A percentile compares a stretch with the other conserved stretches of the same genome.
phyloP scores from a whole-genome alignment of 2,329 filamentous ascomycete species.

The Teratosphaeria pseudoeucalypti region DNA sequence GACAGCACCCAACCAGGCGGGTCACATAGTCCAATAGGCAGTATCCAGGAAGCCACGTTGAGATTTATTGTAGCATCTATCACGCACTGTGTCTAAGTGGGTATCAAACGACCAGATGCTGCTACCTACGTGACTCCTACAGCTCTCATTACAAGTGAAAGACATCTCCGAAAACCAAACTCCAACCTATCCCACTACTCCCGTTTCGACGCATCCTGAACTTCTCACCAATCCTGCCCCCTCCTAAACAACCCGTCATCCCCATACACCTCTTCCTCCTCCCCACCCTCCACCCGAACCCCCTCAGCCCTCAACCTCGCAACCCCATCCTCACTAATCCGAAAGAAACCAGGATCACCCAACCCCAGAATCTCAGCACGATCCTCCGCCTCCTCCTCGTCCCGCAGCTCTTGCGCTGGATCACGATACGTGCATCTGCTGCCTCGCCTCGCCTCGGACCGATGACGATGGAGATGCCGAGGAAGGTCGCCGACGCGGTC shows the following conservation, averaged over 20 bases:
- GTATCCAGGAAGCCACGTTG: too few species aligned
- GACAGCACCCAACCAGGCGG: too few species aligned
- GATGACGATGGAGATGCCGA: neutral
- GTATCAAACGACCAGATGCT: too few species aligned
- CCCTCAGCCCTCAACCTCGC: neutral
- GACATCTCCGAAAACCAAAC: too few species aligned
- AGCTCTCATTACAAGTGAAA: too few species aligned
- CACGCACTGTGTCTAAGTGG: too few species aligned
- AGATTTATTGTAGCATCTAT: too few species aligned
- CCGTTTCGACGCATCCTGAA: too few species aligned
- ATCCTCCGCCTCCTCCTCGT: neutral
- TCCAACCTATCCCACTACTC: too few species aligned
- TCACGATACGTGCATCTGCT: neutral
- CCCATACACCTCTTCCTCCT: neutral
- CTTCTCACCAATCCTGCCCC: neutral
- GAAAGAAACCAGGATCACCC: neutral
- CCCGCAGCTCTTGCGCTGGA: neutral
- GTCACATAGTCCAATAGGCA: too few species aligned
- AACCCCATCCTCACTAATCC: neutral
- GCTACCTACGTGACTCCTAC: too few species aligned
- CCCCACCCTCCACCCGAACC: neutral
- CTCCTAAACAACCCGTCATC: neutral
- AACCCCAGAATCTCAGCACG: neutral
- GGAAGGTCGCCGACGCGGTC: neutral
- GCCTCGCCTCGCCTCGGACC: neutral